Percentiles rank a stretch among this genome's conserved stretches.
phyloP scores from a whole-genome alignment of 2,329 filamentous ascomycete species.

The Paecilomyces variotii region DNA sequence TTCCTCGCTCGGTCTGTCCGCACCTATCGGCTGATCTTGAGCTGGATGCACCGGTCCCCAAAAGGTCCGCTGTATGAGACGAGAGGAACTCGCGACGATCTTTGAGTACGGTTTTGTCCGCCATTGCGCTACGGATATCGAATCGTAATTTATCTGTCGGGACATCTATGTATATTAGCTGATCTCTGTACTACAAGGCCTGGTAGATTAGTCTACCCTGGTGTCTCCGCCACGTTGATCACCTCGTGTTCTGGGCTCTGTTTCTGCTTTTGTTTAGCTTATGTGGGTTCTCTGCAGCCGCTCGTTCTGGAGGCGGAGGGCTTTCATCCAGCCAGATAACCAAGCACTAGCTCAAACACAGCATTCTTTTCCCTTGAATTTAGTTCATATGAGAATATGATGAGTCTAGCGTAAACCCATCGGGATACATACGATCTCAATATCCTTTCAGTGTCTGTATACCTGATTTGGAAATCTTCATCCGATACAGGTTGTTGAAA shows the following conservation, averaged over 20 bases:
- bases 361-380: not conserved
- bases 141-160: slow-evolving; percentile 41
- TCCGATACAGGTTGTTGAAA: not conserved
- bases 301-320: not conserved
- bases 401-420: not conserved
- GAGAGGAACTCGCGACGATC: slow-evolving; percentile 38
- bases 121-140: slow-evolving; percentile 22
- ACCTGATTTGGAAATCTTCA: not conserved
- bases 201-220: not conserved
- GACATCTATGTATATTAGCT: slow-evolving; percentile 17
- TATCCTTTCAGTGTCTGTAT: not conserved
- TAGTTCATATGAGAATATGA: not conserved
- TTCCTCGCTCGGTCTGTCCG: slow-evolving; percentile 44
- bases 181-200: not conserved
- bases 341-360: not conserved
- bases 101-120: slow-evolving; percentile 45
- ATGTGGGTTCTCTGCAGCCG: not conserved
- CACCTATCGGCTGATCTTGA: slow-evolving; percentile 29
- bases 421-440: not conserved
- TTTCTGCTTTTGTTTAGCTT: not conserved
- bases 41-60: slow-evolving; percentile 28
- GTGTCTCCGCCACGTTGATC: not conserved
- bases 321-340: not conserved
- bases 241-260: not conserved
- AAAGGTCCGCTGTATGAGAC: slow-evolving; percentile 35